These are phyloP conservation scores for Limonium bicolor DNA, from an alignment of 148 eudicot species.

Conservation along the genomic window DNA sequence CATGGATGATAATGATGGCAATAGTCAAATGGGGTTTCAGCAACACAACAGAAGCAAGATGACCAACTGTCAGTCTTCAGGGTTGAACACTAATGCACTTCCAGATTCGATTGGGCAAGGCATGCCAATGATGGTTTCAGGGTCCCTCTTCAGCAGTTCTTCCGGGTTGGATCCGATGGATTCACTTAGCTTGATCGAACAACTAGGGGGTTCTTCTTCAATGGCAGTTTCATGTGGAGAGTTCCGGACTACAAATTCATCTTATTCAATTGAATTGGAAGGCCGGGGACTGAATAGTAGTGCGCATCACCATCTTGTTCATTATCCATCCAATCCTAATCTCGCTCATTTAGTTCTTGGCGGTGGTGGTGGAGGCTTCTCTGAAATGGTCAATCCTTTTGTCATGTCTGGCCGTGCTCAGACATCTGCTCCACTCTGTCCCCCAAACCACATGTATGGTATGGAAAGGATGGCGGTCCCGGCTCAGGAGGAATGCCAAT, in stretches of 20 bases:
- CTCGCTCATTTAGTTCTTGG: constrained; percentile 50
- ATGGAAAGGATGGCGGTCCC: constrained; percentile 11
- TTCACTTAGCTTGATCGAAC: constrained; percentile 35
- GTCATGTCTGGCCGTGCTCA: constrained; percentile 31
- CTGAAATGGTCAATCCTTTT: constrained; percentile 50
- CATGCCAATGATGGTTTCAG: constrained; percentile 17
- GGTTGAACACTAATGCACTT: constrained; percentile 20
- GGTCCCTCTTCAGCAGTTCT: not conserved
- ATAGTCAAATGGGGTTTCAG: constrained; percentile 45
- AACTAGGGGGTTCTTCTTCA: constrained; percentile 36
- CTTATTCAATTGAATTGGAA: constrained; percentile 18
- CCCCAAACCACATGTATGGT: constrained; percentile 11
- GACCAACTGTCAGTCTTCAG: constrained; percentile 37
- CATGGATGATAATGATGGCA: constrained; percentile 57
- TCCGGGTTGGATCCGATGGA: constrained; percentile 58
- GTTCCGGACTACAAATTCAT: constrained; percentile 24
- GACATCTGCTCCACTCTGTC: constrained; percentile 11
- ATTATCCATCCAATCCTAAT: constrained; percentile 38
- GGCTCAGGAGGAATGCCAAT: constrained; percentile 23
- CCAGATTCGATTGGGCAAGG: constrained; percentile 10
- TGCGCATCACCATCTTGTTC: constrained; percentile 30
- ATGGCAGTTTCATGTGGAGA: constrained; percentile 27
- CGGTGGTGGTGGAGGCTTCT: constrained; percentile 47
- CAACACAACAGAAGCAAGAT: constrained; percentile 20
- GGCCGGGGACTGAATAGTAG: constrained; percentile 20